Evolutionary conservation across 2,329 filamentous ascomycete species (phyloP), one percentile per base, ranked within the genome.

Genomic region (Cladorrhinum sp.): DNA sequence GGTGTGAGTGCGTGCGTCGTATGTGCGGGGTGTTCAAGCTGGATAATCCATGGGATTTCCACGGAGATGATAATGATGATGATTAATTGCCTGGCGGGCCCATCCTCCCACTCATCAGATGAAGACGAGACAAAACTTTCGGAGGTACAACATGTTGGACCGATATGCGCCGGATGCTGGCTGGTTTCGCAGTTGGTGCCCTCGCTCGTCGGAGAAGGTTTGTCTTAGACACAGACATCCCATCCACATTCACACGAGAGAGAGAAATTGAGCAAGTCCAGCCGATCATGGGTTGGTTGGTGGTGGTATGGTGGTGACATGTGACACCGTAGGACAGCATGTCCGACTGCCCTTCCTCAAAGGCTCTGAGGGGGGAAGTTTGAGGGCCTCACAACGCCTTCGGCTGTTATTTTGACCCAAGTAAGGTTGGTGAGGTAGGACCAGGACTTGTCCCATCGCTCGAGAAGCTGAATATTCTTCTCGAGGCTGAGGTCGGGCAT

Each of bases 401-500:
- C 80, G 60, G 82, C 85, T 3, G 83, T 83, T 59, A 97, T 79
- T 63, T 91, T 87, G 63, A 92, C 81, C 82, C 93, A 98, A 62
- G 87, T 85, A 66, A 97, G 73, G 8, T 83, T 88, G 33, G 87
- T 85, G 64, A 97, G 81, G 68, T 89, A 88, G 8, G 90, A 82
- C 94, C 94, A 98, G 24, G 90, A 84, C 3, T 90, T 90, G 65
- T 92, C 89, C 91, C 92, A 98, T 21, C 81, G 80, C 64, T 85
- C 82, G 46, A 98, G 75, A 66, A 84, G 81, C 60, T 81, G 75
- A 56, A 90, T 76, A 66, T 87, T 92, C 53, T 87, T 82, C 46
- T 82, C 79, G 48, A 86, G 82, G 59, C 86, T 83, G 58, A 97
- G 77, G 71, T 97, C 90, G 0, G 94, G 93, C 46, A 96, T 74